Conservation (phyloP, 805 yeast species). For the Teunomyces atbi region DNA sequence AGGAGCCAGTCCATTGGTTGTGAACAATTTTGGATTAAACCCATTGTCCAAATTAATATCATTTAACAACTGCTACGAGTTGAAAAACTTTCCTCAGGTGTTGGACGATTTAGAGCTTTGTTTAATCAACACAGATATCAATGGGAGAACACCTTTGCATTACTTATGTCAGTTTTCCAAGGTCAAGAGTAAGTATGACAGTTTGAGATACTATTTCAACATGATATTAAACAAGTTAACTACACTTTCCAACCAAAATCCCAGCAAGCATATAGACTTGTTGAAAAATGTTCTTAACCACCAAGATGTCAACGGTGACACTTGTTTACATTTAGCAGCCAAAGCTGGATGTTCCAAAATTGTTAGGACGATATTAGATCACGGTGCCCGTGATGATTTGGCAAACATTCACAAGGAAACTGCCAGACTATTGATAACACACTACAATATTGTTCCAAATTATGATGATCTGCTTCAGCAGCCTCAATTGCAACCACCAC, state of each 20-base stretch:
- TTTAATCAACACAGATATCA: constrained; percentile 71
- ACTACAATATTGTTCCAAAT: constrained; percentile 30
- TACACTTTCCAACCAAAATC: constrained; percentile 33
- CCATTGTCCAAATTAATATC: constrained; percentile 82
- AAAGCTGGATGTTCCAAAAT: constrained; percentile 66
- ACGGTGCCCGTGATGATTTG: constrained; percentile 71
- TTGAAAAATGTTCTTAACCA: constrained; percentile 65
- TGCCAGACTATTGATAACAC: constrained; percentile 41
- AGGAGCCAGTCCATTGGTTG: constrained; percentile 64
- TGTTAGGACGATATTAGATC: constrained; percentile 76
- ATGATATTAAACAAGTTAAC: constrained; percentile 70
- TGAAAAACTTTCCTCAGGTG: constrained; percentile 75
- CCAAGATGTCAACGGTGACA: constrained; percentile 80
- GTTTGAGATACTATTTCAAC: constrained; percentile 82
- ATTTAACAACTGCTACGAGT: constrained; percentile 84
- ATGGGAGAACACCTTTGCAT: constrained; percentile 78
- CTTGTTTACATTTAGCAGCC: constrained; percentile 79
- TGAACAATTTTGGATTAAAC: constrained; percentile 71
- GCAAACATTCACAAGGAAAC: constrained; percentile 44
- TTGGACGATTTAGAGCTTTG: constrained; percentile 75
- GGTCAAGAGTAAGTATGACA: constrained; percentile 65
- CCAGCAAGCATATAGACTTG: constrained; percentile 54
- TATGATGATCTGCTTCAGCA: constrained; percentile 4
- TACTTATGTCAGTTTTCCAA: constrained; percentile 74
- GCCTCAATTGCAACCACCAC: constrained; percentile 1